Conservation (phyloP, 129 eudicot species). For the Heracleum sosnowskyi region DNA sequence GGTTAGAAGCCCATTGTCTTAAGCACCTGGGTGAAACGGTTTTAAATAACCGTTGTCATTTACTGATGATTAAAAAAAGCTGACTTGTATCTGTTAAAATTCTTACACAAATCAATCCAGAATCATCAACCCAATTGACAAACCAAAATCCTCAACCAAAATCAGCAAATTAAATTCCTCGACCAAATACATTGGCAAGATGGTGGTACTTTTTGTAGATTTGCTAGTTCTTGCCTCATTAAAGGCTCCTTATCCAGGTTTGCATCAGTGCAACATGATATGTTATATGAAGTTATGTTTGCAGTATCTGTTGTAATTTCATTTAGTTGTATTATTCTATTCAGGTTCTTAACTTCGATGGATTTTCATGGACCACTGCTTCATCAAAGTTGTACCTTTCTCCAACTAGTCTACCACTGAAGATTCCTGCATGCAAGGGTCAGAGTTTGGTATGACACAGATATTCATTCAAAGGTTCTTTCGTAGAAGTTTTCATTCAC, state of each 20-base stretch:
- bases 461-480: background rate
- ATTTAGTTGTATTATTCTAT: constrained; percentile 1
- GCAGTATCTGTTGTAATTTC: background rate
- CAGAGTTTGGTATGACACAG: constrained; percentile 64
- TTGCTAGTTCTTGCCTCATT: background rate
- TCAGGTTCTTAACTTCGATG: constrained; percentile 81
- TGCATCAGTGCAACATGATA: background rate
- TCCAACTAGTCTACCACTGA: constrained; percentile 83
- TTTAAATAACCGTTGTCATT: too few relatives aligned
- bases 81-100: too few relatives aligned
- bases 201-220: background rate
- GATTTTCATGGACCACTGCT: constrained; percentile 76
- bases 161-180: too few relatives aligned
- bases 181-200: too few relatives aligned
- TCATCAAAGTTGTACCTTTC: constrained; percentile 91
- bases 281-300: background rate
- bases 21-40: too few relatives aligned
- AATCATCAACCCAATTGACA: too few relatives aligned
- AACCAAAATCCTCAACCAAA: too few relatives aligned
- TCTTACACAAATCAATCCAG: too few relatives aligned
- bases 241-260: background rate
- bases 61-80: too few relatives aligned
- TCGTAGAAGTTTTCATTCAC: too few relatives aligned
- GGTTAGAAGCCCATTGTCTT: too few relatives aligned
- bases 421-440: constrained; percentile 96